Base-by-base conservation (phyloP, 2,329 filamentous ascomycete genomes). In the Sclerotinia sclerotiorum region DNA sequence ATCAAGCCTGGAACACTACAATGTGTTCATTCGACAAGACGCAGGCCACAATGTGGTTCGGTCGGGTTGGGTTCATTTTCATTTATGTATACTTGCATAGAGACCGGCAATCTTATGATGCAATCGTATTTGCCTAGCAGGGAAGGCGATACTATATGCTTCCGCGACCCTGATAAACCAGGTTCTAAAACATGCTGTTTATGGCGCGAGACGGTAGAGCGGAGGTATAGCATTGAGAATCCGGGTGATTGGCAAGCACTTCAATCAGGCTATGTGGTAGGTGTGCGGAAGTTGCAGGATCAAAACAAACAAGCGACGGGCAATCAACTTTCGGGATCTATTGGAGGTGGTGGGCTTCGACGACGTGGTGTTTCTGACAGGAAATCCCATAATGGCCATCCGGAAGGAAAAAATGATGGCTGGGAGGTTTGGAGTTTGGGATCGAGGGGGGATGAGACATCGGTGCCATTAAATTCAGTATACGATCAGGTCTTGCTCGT, bases 171-270 rank as follows among this genome's bases (percentile, higher is more conserved):
- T 1, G 75, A 74, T 2, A 79, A 78, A 0, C 78, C 80, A 1
- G 78, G 78, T 0, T 79, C 77, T 21, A 80, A 80, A 48, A 81
- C 79, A 7, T 85, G 82, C 70, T 85, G 82, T 70, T 76, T 80
- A 1, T 88, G 85, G 85, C 75, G 78, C 7, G 81, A 83, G 29
- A 83, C 85, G 1, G 82, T 80, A 21, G 83, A 87, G 72, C 78
- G 81, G 3, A 83, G 80, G 51, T 83, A 84, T 58, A 82, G 80
- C 11, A 81, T 92, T 10, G 78, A 82, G n/a, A 84, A 88, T 49
- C 88, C 88, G 0, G 90, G 90, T 0, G 77, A 80, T 0, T 93
- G 90, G 90, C 85, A 88, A 70, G 80, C 86, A 1, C 80, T 91
- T 8, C 81, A 83, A 0, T 84, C 84, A 44, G 86, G 88, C 0